Evolutionary conservation across 2,329 filamentous ascomycete species (phyloP).

Genomic region (Aureobasidium sp.): DNA sequence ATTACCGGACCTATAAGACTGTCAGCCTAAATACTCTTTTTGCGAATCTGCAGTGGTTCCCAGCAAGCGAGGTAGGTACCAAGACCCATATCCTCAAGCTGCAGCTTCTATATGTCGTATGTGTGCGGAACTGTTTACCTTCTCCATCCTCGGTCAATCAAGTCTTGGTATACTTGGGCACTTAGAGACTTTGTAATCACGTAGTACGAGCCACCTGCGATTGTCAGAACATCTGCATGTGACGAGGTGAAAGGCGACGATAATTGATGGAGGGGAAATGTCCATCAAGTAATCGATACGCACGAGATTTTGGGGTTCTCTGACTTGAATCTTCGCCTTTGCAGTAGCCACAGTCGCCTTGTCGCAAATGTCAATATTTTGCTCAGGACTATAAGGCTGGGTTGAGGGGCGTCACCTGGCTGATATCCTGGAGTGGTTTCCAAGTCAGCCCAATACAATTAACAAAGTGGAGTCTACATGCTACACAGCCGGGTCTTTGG

Average conservation of each 20-base stretch:
- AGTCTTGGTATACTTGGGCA: conserved; percentile 58
- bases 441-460: not conserved
- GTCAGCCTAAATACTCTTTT: not conserved
- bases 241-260: not conserved
- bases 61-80: not conserved
- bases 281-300: conserved; percentile 22
- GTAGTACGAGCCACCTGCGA: conserved; percentile 64
- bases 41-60: not conserved
- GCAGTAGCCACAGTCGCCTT: conserved; percentile 42
- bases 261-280: not conserved
- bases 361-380: not conserved
- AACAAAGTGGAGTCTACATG: not conserved
- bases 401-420: conserved; percentile 1
- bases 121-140: conserved; percentile 45
- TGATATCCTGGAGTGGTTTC: conserved; percentile 33
- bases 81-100: not conserved
- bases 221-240: conserved; percentile 16
- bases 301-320: conserved; percentile 40
- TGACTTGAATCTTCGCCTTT: conserved; percentile 38
- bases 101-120: not conserved
- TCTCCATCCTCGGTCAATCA: conserved; percentile 71
- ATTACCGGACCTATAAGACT: conserved; percentile 37
- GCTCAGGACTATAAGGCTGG: not conserved
- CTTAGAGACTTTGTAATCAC: conserved; percentile 52
- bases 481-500: not conserved